A percentile compares a stretch with the other conserved stretches of the same genome.
Conservation (phyloP, 495 filamentous ascomycete genomes). For the Parmelia sp. region DNA sequence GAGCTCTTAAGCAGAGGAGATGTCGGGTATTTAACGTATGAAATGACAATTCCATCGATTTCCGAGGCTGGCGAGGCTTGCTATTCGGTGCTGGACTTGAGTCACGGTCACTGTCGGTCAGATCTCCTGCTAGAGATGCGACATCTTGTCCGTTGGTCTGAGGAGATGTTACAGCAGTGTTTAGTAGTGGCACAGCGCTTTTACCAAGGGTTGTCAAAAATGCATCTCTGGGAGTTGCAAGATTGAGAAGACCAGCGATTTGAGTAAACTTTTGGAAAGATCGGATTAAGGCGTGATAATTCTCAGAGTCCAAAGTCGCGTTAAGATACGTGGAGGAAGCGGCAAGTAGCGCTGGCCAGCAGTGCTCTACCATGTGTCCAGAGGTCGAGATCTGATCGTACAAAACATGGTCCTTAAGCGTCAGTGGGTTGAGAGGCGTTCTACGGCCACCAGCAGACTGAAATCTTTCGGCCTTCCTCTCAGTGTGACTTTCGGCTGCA, state of each 20-base stretch:
- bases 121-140: conserved; percentile 20
- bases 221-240: conserved; percentile 83
- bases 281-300: conserved; percentile 86
- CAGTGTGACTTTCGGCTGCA: conserved; percentile 27
- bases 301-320: conserved; percentile 86
- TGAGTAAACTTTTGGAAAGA: conserved; percentile 95
- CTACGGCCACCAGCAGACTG: conserved; percentile 24
- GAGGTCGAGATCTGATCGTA: conserved; percentile 64
- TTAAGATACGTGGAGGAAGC: conserved; percentile 92
- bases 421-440: conserved; percentile 74
- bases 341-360: conserved; percentile 92
- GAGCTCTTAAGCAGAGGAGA: conserved; percentile 77
- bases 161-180: not conserved
- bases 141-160: conserved; percentile 44
- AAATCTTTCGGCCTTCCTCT: conserved; percentile 37
- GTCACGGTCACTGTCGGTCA: conserved; percentile 13
- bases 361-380: conserved; percentile 76
- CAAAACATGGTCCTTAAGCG: conserved; percentile 62
- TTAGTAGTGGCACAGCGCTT: conserved; percentile 70
- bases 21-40: conserved; percentile 77
- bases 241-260: conserved; percentile 79
- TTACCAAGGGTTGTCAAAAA: conserved; percentile 92
- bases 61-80: conserved; percentile 29
- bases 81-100: conserved; percentile 44
- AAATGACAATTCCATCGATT: conserved; percentile 26